Base-by-base conservation (phyloP, 1,139 yeast genomes). In the Geotrichum fermentans region DNA sequence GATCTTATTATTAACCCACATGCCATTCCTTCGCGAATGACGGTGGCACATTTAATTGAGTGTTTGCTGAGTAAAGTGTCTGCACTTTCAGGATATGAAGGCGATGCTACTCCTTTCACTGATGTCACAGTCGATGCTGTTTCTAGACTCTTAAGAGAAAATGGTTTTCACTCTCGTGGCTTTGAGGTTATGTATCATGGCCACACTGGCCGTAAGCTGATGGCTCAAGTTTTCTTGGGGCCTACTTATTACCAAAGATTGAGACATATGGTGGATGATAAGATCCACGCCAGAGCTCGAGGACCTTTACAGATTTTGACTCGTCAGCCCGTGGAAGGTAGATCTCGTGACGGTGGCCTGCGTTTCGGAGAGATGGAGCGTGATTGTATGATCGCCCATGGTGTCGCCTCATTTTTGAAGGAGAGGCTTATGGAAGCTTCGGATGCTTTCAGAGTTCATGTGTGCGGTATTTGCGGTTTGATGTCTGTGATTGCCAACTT, bases 361-460 rank as follows among this genome's bases (percentile, higher is more conserved):
- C 89, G 99, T 72, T 94, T 92, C 79, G 99, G 99, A 66, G 99
- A 92, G 73, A 92, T 92, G 99, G 99, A 92, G 72, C 88, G 98
- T 75, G 98, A 94, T 76, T 92, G 98, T 84, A 92, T 94, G 96
- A 92, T 92, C 76, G 98, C 98, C 3, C 97, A 92, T 68, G 98
- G 98, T 67, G 97, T 97, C 2, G 97, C 98, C 1, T 95, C 97
- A 7, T 92, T 92, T 74, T 78, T 92, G 71, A 88, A 90, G 71
- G 99, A 92, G 72, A 80, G 99, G 68, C 76, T 92, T 68, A 90
- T 92, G 97, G 98, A 92, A 69, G 97, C 97, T 2, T 89, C 97
- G 0, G 99, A 92, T 73, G 97, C 97, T 2, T 92, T 92, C 74
- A 80, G 97, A 70, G 97, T 94, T 40, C 98, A 94, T 66, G 84